phyloP scores from a whole-genome alignment of 768 basidiomycete species.

The Amanita brunnescens region DNA sequence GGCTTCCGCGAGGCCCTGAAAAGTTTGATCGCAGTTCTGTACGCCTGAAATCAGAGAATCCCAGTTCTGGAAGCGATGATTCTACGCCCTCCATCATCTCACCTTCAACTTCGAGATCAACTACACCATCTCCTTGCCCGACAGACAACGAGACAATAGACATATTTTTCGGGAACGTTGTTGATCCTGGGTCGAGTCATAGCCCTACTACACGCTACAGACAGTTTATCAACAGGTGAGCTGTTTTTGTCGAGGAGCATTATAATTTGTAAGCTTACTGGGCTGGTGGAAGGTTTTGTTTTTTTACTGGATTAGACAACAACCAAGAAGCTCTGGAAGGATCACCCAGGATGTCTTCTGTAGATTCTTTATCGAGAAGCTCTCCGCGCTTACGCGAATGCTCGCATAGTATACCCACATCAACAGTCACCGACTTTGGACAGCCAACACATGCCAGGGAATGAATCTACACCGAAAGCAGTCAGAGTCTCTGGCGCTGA shows the following conservation, averaged over 20 bases:
- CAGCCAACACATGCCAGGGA: neutral
- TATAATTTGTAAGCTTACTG: neutral
- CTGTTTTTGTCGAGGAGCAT: neutral
- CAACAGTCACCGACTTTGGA: constrained; percentile 19
- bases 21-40: constrained; percentile 7
- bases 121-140: constrained; percentile 33
- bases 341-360: constrained; percentile 35
- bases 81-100: constrained; percentile 42
- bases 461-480: constrained; percentile 5
- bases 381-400: constrained; percentile 21
- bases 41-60: constrained; percentile 13
- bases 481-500: neutral
- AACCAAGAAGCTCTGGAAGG: constrained; percentile 9
- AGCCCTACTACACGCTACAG: constrained; percentile 41
- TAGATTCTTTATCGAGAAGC: constrained; percentile 35
- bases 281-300: constrained; percentile 52
- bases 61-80: constrained; percentile 23
- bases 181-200: constrained; percentile 11
- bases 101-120: constrained; percentile 32
- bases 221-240: constrained; percentile 58
- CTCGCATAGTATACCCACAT: constrained; percentile 6
- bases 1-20: constrained; percentile 14
- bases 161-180: constrained; percentile 6
- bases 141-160: constrained; percentile 11
- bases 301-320: constrained; percentile 57